Percentiles rank a stretch among this genome's conserved stretches.
These are phyloP conservation scores for Corchorus olitorius DNA, from an alignment of 345 rosid species.

Conservation along the genomic window DNA sequence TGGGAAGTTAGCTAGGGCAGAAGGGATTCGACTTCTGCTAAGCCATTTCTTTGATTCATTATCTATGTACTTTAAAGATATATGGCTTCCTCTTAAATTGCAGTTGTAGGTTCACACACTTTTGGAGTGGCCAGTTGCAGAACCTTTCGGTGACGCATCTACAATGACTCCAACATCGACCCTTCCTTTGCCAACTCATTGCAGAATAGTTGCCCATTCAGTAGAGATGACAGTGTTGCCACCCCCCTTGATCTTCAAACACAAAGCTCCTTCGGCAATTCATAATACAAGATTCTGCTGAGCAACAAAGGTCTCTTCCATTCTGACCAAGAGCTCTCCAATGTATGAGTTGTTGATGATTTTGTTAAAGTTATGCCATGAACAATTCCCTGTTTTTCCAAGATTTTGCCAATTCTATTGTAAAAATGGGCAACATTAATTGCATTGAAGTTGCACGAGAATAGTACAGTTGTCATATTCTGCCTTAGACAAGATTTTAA, in stretches of 20 bases:
- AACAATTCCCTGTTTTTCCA: constrained; percentile 11
- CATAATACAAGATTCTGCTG: constrained; percentile 35
- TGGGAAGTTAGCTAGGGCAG: constrained; percentile 52
- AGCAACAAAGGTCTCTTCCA: constrained; percentile 42
- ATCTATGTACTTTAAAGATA: too few relatives aligned
- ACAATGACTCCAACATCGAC: constrained; percentile 41
- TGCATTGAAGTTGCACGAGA: too few relatives aligned
- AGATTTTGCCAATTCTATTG: too few relatives aligned
- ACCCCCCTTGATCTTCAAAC: constrained; percentile 32
- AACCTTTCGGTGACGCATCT: constrained; percentile 27
- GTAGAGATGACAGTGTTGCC: constrained; percentile 25
- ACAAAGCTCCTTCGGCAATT: constrained; percentile 26
- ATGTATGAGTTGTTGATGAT: constrained; percentile 15
- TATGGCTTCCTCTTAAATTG: too few relatives aligned
- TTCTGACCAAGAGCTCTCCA: constrained; percentile 44
- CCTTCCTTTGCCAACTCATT: constrained; percentile 28
- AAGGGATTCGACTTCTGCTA: constrained; percentile 46
- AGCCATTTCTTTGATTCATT: too few relatives aligned
- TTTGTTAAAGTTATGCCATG: constrained; percentile 31
- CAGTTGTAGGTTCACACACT: constrained; percentile 34
- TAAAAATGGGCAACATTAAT: too few relatives aligned
- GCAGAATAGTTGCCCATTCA: constrained; percentile 22
- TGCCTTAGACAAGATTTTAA: too few relatives aligned
- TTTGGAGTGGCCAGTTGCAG: constrained; percentile 44
- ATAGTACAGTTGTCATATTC: too few relatives aligned